Conservation (phyloP, 2,329 filamentous ascomycete species). For the Scytalidium sp. region DNA sequence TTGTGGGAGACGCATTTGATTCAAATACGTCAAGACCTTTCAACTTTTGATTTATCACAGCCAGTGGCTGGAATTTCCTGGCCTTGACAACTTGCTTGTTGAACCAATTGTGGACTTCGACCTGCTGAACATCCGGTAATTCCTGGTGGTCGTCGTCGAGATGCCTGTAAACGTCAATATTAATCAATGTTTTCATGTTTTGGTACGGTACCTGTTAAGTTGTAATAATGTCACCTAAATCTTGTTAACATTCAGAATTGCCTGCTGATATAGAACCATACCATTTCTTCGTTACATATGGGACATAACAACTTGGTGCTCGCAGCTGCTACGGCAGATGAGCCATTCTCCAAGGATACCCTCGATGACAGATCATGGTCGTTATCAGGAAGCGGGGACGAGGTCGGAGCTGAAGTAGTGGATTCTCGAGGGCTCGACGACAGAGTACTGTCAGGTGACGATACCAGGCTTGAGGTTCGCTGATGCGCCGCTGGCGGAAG, state of each 20-base stretch:
- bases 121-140: constrained; percentile 68
- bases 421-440: constrained; percentile 77
- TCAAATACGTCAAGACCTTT: constrained; percentile 75
- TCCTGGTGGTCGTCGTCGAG: constrained; percentile 73
- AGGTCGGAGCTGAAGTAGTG: constrained; percentile 44
- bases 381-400: constrained; percentile 66
- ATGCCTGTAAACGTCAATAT: constrained; percentile 47
- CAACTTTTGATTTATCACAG: constrained; percentile 71
- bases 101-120: constrained; percentile 79
- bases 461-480: constrained; percentile 37
- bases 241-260: constrained; percentile 15
- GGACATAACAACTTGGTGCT: constrained; percentile 79
- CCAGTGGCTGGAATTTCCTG: constrained; percentile 71
- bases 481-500: constrained; percentile 38
- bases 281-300: constrained; percentile 99
- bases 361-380: constrained; percentile 78
- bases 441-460: constrained; percentile 67
- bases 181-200: constrained; percentile 19
- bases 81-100: constrained; percentile 72
- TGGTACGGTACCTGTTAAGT: constrained; percentile 65
- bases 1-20: constrained; percentile 58
- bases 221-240: constrained; percentile 82
- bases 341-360: constrained; percentile 66
- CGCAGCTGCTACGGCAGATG: constrained; percentile 47
- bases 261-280: constrained; percentile 33